Evolutionary conservation across 2,329 filamentous ascomycete species (phyloP).

Genomic region (Beauveria varroae): DNA sequence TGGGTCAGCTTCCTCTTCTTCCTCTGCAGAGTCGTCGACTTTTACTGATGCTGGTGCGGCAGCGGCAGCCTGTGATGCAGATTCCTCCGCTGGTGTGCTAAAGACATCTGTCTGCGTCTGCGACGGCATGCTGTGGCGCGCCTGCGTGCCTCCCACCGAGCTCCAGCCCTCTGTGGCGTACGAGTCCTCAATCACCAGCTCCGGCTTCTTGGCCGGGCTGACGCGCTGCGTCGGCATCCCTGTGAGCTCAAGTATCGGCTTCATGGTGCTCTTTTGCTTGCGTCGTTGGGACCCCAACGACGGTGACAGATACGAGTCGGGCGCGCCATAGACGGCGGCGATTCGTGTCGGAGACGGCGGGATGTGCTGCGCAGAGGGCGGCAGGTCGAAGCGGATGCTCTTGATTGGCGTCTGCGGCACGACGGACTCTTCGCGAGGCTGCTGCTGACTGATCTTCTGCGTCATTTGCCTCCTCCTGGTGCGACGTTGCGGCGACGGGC

Average conservation of each 20-base stretch:
- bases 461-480: slow-evolving; percentile 10
- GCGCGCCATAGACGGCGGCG: slow-evolving; percentile 29
- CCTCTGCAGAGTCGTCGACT: not conserved
- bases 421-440: slow-evolving; percentile 24
- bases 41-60: not conserved
- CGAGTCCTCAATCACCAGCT: slow-evolving; percentile 39
- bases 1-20: not conserved
- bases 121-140: slow-evolving; percentile 8
- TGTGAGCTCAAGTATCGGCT: slow-evolving; percentile 14
- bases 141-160: slow-evolving; percentile 19
- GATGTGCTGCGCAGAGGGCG: slow-evolving; percentile 32
- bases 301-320: slow-evolving; percentile 28
- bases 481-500: slow-evolving; percentile 16
- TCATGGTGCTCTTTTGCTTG: slow-evolving; percentile 18
- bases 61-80: not conserved
- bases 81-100: slow-evolving; percentile 10
- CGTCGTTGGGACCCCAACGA: slow-evolving; percentile 25
- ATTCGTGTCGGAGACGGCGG: slow-evolving; percentile 35
- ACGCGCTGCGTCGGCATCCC: slow-evolving; percentile 16
- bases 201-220: slow-evolving; percentile 15
- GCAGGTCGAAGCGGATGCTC: slow-evolving; percentile 31
- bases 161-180: slow-evolving; percentile 31
- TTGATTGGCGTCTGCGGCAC: slow-evolving; percentile 36
- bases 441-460: not conserved
- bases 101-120: slow-evolving; percentile 11